These are phyloP conservation scores for Metschnikowia proteae DNA, from an alignment of 805 yeast genomes.

Conservation along the genomic window DNA sequence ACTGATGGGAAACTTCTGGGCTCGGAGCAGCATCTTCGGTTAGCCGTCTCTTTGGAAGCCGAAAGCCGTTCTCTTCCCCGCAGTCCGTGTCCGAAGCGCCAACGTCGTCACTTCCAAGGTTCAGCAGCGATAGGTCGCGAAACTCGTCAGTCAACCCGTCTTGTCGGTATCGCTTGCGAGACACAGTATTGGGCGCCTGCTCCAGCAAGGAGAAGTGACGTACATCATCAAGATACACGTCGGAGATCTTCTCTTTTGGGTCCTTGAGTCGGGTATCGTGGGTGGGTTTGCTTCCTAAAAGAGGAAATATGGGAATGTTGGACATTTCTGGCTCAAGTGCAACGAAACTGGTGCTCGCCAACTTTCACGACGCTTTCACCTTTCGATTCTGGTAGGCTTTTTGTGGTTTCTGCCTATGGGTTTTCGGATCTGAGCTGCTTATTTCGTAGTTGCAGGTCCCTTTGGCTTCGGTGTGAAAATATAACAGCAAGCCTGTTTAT, in stretches of 20 bases:
- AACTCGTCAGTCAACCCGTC: constrained; percentile 20
- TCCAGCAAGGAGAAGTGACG: constrained; percentile 23
- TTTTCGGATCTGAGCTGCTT: not conserved
- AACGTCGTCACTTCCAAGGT: constrained; percentile 11
- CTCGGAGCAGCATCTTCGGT: constrained; percentile 10
- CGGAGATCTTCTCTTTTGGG: constrained; percentile 31
- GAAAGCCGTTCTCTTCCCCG: not conserved
- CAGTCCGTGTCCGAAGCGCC: not conserved
- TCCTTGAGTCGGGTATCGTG: constrained; percentile 31
- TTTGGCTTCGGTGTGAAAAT: not conserved
- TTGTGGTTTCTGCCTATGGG: not conserved
- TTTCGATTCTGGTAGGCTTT: not conserved
- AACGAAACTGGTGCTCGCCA: not conserved
- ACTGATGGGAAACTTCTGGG: not conserved
- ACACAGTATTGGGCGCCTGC: constrained; percentile 7
- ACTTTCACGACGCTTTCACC: not conserved
- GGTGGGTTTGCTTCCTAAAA: constrained; percentile 25
- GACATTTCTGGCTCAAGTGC: not conserved
- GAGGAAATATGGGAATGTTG: constrained; percentile 24
- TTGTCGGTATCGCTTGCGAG: constrained; percentile 23
- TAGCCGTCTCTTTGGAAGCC: constrained; percentile 37
- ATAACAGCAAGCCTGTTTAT: not conserved
- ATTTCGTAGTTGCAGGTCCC: not conserved
- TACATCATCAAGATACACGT: constrained; percentile 29
- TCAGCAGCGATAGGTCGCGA: constrained; percentile 15